phyloP scores from a whole-genome alignment of 352 stramenopile genomes.

The Pythium myriotylum region DNA sequence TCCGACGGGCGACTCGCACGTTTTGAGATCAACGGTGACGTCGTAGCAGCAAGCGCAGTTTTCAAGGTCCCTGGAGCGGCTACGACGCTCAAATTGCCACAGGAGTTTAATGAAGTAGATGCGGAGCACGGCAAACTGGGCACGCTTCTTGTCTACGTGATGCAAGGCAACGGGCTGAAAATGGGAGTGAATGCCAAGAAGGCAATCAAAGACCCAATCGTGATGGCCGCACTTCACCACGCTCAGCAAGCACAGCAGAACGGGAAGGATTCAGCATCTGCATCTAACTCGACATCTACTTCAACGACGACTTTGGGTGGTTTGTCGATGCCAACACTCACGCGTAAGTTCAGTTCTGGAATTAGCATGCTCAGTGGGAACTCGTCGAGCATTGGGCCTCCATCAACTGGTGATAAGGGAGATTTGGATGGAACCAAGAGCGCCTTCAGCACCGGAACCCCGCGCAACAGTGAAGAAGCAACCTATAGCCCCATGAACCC shows the following conservation, averaged over 20 bases:
- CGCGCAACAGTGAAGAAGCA: constrained; percentile 54
- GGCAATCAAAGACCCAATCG: constrained; percentile 62
- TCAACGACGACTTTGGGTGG: constrained; percentile 43
- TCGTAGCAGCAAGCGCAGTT: constrained; percentile 83
- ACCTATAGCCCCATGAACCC: constrained; percentile 71
- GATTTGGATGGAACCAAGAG: constrained; percentile 29
- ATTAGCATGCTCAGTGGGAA: constrained; percentile 56
- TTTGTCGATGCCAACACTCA: constrained; percentile 74
- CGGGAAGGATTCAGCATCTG: constrained; percentile 9
- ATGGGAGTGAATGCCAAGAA: constrained; percentile 71
- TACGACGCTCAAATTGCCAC: constrained; percentile 84
- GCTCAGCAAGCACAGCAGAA: constrained; percentile 57
- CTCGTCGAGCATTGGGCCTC: constrained; percentile 14
- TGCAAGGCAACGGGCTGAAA: constrained; percentile 83
- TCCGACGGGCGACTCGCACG: constrained; percentile 78
- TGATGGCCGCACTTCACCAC: constrained; percentile 62
- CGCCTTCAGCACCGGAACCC: constrained; percentile 59
- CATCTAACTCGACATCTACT: constrained; percentile 20
- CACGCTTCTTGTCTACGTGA: constrained; percentile 71
- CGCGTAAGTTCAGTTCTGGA: constrained; percentile 69
- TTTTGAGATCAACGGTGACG: constrained; percentile 89
- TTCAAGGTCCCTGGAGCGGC: constrained; percentile 86
- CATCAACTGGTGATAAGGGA: constrained; percentile 15
- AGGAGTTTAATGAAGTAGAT: constrained; percentile 89
- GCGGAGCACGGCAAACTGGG: constrained; percentile 74